These are phyloP conservation scores for Didymella pinodella DNA, from an alignment of 2,329 filamentous ascomycete species.

Conservation along the genomic window DNA sequence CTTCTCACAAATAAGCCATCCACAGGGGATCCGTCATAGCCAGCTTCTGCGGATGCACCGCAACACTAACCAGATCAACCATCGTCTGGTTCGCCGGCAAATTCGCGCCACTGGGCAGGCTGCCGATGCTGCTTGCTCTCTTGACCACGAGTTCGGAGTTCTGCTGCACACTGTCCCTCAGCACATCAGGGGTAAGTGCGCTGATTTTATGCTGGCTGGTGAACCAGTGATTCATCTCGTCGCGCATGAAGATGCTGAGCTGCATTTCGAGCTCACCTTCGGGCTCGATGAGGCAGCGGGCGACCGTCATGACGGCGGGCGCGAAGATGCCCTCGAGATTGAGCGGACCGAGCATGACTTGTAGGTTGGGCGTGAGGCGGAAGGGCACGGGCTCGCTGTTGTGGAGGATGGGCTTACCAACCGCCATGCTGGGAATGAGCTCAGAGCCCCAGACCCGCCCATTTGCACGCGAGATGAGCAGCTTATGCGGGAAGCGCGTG, in stretches of 20 bases:
- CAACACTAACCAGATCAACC: constrained; percentile 90
- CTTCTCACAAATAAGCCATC: constrained; percentile 86
- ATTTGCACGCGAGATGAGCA: constrained; percentile 84
- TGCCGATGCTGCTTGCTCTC: constrained; percentile 83
- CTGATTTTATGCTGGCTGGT: constrained; percentile 75
- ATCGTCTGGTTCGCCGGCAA: constrained; percentile 96
- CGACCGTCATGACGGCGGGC: constrained; percentile 95
- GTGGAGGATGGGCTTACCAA: constrained; percentile 85
- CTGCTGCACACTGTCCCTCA: constrained; percentile 79
- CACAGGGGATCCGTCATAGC: constrained; percentile 89
- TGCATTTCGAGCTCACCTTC: constrained; percentile 87
- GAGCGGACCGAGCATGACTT: constrained; percentile 93
- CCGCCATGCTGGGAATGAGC: constrained; percentile 87
- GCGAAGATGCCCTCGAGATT: constrained; percentile 96
- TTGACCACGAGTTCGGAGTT: constrained; percentile 95
- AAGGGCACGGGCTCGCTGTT: constrained; percentile 97
- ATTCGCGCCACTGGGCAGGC: constrained; percentile 73
- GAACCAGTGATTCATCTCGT: constrained; percentile 98
- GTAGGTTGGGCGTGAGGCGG: constrained; percentile 94
- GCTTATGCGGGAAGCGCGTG: constrained; percentile 93
- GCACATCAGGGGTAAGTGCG: constrained; percentile 65
- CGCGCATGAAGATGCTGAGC: constrained; percentile 90
- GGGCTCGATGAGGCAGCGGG: constrained; percentile 89
- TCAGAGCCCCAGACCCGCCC: constrained; percentile 98
- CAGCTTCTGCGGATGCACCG: constrained; percentile 90